Base-by-base conservation (phyloP, 1,284 basidiomycete genomes). In the Puccinia hordei region DNA sequence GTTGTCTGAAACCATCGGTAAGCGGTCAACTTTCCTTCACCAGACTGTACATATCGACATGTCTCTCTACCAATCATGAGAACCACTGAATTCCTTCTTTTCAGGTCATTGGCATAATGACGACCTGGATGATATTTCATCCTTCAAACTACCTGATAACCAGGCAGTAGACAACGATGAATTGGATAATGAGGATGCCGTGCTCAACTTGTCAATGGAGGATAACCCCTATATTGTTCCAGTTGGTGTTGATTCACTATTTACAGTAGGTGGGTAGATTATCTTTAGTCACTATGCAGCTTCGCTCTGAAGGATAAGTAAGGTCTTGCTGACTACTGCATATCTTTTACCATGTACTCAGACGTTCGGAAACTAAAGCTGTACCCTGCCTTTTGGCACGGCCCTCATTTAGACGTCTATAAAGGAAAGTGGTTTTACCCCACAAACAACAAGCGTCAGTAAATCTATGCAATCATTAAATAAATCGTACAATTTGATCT, bases 161-260 rank as follows among this genome's bases (percentile, higher is more conserved):
- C 63, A 44, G 38, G 49, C 51, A n/a, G 44, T 41, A 5, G 22
- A 33, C 13, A 46, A 22, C 55, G 76, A 80, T 49, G 78, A 73
- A 49, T 33, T 51, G 22, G 55, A 71, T 3, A 57, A 73, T 24
- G 44, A 80, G 35, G 69, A 80, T 65, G 57, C 41, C 41, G 78
- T 80, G 30, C 59, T 80, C 10, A 80, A 80, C 55, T 51, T 80
- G 17, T 63, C 55, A 15, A 49, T 73, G 59, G 78, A 80, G 41
- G 46, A 53, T 44, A 41, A 82, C n/a, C 72, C 81, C 6, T 82
- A 83, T 66, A 75, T 83, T 55, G 81, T 84, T 10, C 84, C 83
- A 33, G 83, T 84, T 35, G 84, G 84, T 19, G 82, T 84, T 59
- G 84, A 85, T 82, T 82, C 82, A n/a, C 81, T 85, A 55, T 85